Percentiles rank a stretch among this genome's conserved stretches.
Conservation (phyloP, 352 stramenopile genomes). For the Globisporangium radiosum region DNA sequence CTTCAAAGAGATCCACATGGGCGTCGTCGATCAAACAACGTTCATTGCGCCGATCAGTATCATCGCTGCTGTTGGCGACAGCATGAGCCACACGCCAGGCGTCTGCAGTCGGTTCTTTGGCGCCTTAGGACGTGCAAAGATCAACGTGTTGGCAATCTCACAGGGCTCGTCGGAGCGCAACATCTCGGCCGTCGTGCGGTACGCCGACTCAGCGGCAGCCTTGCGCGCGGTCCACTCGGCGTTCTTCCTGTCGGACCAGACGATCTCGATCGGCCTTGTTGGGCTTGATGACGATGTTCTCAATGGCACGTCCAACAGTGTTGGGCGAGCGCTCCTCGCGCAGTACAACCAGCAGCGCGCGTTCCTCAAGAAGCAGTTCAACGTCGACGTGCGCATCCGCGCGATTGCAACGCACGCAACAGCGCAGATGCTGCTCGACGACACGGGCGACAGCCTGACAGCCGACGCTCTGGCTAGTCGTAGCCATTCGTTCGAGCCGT, state of each 20-base stretch:
- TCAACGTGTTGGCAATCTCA: constrained; percentile 94
- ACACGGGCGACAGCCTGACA: constrained; percentile 41
- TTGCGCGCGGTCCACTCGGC: constrained; percentile 92
- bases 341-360: constrained; percentile 82
- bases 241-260: constrained; percentile 93
- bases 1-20: constrained; percentile 86
- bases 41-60: constrained; percentile 90
- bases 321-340: constrained; percentile 85
- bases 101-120: constrained; percentile 93
- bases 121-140: constrained; percentile 88
- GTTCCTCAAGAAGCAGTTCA: constrained; percentile 77
- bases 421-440: constrained; percentile 60
- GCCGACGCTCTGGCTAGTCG: constrained; percentile 24
- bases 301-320: constrained; percentile 28
- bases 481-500: constrained; percentile 20
- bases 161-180: constrained; percentile 93
- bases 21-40: constrained; percentile 74
- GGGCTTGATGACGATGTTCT: constrained; percentile 60
- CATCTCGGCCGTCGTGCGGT: constrained; percentile 91
- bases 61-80: constrained; percentile 94
- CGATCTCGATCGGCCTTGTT: constrained; percentile 89
- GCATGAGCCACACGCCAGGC: constrained; percentile 90
- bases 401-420: constrained; percentile 63
- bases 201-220: constrained; percentile 85
- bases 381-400: constrained; percentile 78